Percentiles rank a stretch among this genome's conserved stretches.
Evolutionary conservation across 306 rosid species (phyloP).

Genomic region (Hippophae tibetana): DNA sequence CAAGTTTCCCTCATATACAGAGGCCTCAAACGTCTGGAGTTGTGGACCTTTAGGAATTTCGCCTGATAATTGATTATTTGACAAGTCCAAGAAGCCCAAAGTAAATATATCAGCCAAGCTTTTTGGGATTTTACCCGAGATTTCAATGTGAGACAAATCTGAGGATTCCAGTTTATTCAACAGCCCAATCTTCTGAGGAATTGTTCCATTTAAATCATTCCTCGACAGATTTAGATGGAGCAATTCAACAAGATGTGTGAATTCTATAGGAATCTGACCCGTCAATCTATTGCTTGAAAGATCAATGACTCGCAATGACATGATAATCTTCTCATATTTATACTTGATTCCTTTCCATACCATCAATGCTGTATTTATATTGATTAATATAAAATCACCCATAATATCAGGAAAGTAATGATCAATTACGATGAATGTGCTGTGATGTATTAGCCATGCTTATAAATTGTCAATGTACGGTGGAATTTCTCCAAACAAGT

Average conservation of each 20-base stretch:
- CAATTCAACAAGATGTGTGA: neutral
- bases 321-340: neutral
- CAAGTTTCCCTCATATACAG: constrained; percentile 3
- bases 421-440: neutral
- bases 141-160: neutral
- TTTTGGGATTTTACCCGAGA: neutral
- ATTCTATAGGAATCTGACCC: neutral
- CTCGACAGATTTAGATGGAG: neutral
- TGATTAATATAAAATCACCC: neutral
- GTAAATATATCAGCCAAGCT: neutral
- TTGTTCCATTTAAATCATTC: neutral
- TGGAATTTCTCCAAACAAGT: neutral
- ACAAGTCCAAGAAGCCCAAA: neutral
- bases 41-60: constrained; percentile 18
- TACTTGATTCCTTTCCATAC: neutral
- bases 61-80: neutral
- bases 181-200: neutral
- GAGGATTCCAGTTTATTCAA: neutral
- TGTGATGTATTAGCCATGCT: neutral
- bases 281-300: neutral
- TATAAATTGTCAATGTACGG: neutral
- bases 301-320: neutral
- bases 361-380: neutral
- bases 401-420: no score
- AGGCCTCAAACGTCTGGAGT: constrained; percentile 10